Conservation (phyloP, 1,139 yeast genomes). For the Pichia terricola region DNA sequence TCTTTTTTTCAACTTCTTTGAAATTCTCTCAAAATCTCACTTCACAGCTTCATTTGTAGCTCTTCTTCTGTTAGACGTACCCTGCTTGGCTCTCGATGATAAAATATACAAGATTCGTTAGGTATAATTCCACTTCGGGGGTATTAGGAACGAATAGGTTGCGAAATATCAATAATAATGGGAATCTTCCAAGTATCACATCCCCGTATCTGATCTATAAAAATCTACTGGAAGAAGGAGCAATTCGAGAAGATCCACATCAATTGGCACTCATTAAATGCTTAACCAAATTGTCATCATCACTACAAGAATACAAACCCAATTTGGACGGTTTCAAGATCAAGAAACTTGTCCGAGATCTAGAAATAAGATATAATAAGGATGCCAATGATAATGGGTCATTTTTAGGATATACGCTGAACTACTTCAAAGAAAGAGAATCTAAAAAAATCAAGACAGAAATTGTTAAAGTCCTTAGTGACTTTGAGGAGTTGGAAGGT, state of each 20-base stretch:
- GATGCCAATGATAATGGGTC: slow-evolving; percentile 6
- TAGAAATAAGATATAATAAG: slow-evolving; percentile 31
- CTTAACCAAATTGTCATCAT: slow-evolving; percentile 6
- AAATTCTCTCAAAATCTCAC: too few relatives aligned
- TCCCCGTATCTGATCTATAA: slow-evolving; percentile 58
- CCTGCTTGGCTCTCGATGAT: too few relatives aligned
- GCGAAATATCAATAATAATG: slow-evolving; percentile 1
- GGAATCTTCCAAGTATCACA: slow-evolving; percentile 32
- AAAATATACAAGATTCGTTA: too few relatives aligned
- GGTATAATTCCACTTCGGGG: neutral
- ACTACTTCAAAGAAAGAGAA: slow-evolving; percentile 15
- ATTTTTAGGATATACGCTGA: slow-evolving; percentile 11
- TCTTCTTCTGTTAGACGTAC: too few relatives aligned
- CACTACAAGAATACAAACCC: slow-evolving; percentile 47
- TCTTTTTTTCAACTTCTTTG: too few relatives aligned
- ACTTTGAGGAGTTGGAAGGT: slow-evolving; percentile 49
- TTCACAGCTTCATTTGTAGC: too few relatives aligned
- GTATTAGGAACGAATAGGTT: slow-evolving; percentile 1
- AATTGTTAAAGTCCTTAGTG: slow-evolving; percentile 42
- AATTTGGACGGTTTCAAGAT: slow-evolving; percentile 42
- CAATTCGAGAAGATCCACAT: slow-evolving; percentile 22
- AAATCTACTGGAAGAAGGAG: neutral
- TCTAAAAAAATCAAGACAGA: slow-evolving; percentile 19
- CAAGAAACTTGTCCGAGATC: slow-evolving; percentile 37
- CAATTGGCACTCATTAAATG: slow-evolving; percentile 31